Percentiles rank a stretch among this genome's conserved stretches.
Evolutionary conservation across 192 early-diverging fungal genomes (phyloP).

Genomic region (Rhizophagus clarus): DNA sequence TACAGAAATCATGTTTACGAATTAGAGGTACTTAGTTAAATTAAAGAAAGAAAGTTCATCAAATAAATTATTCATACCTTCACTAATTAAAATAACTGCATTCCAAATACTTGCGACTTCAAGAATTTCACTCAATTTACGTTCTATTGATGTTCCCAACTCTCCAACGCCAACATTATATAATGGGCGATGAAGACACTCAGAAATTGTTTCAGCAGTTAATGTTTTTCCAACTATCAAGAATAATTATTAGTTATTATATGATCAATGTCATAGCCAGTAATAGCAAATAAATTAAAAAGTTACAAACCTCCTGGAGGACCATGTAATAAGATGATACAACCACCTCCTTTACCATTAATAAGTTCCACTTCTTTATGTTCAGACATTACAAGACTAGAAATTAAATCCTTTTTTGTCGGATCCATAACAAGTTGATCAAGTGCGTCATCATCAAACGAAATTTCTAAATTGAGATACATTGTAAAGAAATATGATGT

Average conservation of each 20-base stretch:
- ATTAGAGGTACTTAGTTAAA: too few relatives aligned
- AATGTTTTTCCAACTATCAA: conserved; percentile 54
- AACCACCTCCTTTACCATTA: conserved; percentile 55
- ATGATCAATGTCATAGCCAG: neutral
- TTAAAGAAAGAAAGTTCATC: too few relatives aligned
- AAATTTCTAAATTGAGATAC: neutral
- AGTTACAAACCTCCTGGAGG: conserved; percentile 43
- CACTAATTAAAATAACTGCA: conserved; percentile 58
- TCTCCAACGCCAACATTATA: conserved; percentile 66
- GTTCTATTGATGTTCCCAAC: conserved; percentile 58
- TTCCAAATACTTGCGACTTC: conserved; percentile 56
- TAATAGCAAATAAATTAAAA: neutral
- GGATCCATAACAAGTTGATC: conserved; percentile 8
- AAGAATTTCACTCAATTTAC: conserved; percentile 48
- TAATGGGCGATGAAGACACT: conserved; percentile 53
- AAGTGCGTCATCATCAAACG: conserved; percentile 8
- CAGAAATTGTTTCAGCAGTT: conserved; percentile 62
- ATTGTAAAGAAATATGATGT: neutral
- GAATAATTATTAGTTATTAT: too few relatives aligned
- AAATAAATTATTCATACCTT: neutral
- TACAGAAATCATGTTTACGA: neutral
- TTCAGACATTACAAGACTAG: conserved; percentile 3
- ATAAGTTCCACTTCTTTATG: conserved; percentile 53
- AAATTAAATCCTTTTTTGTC: neutral
- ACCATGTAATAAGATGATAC: conserved; percentile 61